phyloP scores from a whole-genome alignment of 805 yeast species.

The Kuraishia ogatae region DNA sequence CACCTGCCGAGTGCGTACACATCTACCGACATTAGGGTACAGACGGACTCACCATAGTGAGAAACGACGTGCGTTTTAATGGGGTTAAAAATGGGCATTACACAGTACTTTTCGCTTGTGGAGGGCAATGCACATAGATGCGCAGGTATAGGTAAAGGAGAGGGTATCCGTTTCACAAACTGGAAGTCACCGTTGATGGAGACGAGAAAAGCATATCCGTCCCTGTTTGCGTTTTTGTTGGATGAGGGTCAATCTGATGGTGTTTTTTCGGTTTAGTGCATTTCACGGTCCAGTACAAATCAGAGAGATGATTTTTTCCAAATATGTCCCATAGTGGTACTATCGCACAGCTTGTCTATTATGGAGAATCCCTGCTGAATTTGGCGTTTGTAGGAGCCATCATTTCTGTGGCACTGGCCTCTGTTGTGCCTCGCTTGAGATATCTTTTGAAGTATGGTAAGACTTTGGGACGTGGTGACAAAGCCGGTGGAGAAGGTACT shows the following conservation, averaged over 20 bases:
- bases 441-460: conserved; percentile 37
- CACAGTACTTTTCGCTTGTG: no score
- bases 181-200: not conserved
- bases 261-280: no score
- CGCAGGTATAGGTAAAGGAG: no score
- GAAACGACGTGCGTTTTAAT: not conserved
- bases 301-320: not conserved
- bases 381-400: conserved; percentile 2
- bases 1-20: not conserved
- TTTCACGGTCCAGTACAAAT: no score
- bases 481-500: not conserved
- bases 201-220: no score
- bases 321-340: not conserved
- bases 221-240: no score
- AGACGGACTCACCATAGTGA: not conserved
- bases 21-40: not conserved
- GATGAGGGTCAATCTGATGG: no score
- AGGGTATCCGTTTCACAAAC: no score
- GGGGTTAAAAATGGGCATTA: not conserved
- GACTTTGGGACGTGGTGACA: conserved; percentile 16
- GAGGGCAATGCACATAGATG: not conserved
- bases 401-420: conserved; percentile 1
- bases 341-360: not conserved
- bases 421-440: conserved; percentile 16
- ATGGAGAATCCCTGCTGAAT: not conserved